Conservation (phyloP, 2,329 filamentous ascomycete genomes). For the Scytalidium lignicola region DNA sequence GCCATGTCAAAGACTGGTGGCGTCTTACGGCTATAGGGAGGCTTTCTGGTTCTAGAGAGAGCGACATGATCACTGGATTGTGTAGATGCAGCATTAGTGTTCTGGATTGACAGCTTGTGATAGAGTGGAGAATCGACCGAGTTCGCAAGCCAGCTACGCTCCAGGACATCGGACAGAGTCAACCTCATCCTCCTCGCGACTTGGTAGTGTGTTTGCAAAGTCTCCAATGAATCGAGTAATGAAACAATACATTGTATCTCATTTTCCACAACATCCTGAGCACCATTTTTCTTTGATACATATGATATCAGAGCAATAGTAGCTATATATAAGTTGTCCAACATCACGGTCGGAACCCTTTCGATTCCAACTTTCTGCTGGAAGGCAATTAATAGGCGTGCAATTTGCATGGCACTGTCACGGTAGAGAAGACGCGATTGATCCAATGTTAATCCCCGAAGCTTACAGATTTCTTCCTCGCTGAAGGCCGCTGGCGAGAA, state of each 20-base stretch:
- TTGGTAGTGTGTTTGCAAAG: neutral
- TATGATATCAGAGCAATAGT: neutral
- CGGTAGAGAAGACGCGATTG: too few species aligned
- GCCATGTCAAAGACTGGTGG: too few species aligned
- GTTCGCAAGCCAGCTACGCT: neutral
- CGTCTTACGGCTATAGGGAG: too few species aligned
- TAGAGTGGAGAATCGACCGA: too few species aligned
- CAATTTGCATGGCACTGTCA: neutral
- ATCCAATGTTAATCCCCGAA: too few species aligned
- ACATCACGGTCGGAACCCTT: conserved; percentile 1
- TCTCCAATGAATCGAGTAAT: neutral
- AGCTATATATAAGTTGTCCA: conserved; percentile 1
- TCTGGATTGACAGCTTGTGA: too few species aligned
- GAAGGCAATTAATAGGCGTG: conserved; percentile 2
- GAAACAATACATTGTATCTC: neutral
- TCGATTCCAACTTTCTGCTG: conserved; percentile 2
- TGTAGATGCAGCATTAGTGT: too few species aligned
- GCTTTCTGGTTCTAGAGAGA: too few species aligned
- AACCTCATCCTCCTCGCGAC: neutral
- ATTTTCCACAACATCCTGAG: neutral
- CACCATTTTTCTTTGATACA: neutral
- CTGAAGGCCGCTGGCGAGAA: too few species aligned
- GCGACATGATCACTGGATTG: too few species aligned
- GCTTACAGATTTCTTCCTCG: too few species aligned
- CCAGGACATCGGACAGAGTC: neutral